These are phyloP conservation scores for Colletotrichum sp. DNA, from an alignment of 2,329 filamentous ascomycete species.

Conservation along the genomic window DNA sequence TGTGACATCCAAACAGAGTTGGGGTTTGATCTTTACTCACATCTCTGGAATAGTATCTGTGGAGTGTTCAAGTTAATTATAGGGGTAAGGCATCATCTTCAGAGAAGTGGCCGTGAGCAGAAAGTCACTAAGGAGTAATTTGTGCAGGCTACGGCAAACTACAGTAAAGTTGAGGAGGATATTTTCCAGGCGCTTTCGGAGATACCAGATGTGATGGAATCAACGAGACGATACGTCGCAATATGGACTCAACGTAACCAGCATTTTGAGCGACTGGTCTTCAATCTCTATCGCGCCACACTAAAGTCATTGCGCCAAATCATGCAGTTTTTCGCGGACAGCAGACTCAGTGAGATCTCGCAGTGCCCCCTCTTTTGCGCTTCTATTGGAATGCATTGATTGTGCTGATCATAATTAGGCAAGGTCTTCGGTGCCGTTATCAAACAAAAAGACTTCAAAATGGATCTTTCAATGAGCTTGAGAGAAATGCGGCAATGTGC, in stretches of 20 bases:
- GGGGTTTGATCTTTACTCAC: not conserved
- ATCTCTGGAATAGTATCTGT: not conserved
- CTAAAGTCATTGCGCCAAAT: conserved; percentile 2
- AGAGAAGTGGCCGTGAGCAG: accelerated
- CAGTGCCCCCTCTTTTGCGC: not conserved
- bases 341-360: not conserved
- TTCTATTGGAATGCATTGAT: not conserved
- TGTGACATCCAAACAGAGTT: not conserved
- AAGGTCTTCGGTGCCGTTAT: not conserved
- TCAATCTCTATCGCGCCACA: conserved; percentile 12
- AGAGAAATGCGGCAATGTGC: not conserved
- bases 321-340: conserved; percentile 21
- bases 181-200: conserved; percentile 7
- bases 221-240: conserved; percentile 6
- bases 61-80: not conserved
- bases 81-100: not conserved
- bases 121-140: not conserved
- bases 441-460: not conserved
- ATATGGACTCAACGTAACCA: conserved; percentile 4
- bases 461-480: not conserved
- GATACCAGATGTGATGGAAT: conserved; percentile 14
- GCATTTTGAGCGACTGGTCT: conserved; percentile 5
- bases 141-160: not conserved
- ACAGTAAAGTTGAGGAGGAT: not conserved
- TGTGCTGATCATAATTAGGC: not conserved